Base-by-base conservation (phyloP, 192 early-diverging fungal species). In the Rhizophlyctis rosea region DNA sequence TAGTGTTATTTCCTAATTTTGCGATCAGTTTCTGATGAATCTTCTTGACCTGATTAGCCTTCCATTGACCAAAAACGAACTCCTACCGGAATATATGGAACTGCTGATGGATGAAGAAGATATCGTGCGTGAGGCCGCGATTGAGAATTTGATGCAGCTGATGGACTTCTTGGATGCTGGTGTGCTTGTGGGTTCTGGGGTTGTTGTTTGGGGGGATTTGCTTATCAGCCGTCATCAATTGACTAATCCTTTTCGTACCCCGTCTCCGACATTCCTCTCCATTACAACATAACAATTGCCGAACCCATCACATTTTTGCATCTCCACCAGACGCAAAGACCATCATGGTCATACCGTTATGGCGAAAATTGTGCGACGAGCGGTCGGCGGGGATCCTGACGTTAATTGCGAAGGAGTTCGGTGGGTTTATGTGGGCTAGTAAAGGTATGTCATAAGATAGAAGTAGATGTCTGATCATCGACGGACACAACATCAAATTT, bases 71-170 rank as follows among this genome's bases (percentile, higher is more conserved):
- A 65, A 66, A 28, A 47, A 65, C 29, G 58, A 68, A 24, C 49
- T 82, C 2, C 59, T 81, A 27, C 65, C 69, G 3, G 80, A 81
- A 59, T 82, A 75, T 35, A 25, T 70, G 21, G 80, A 82, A 57
- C 68, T 82, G n/a, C 35, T 82, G 4, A 68, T 76, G 55, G 80
- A 82, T 52, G 80, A 82, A 52, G 80, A 82, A 59, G 61, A 55
- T 35, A 54, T 57, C 5, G 78, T 82, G 2, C 69, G 68, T 34
- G 70, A 78, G 51, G 70, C 77, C 13, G 77, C 80, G 2, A 50
- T 82, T 0, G 60, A 61, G 28, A 75, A 69, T 50, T 44, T 78
- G 35, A 67, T 80, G 64, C 56, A 77, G 33, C 44, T 74, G 53
- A 25, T 63, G 24, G 68, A 81, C 16, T 70, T 71, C 47, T 57